phyloP scores from a whole-genome alignment of 2,329 filamentous ascomycete genomes.

The Diplodia scrobiculata region DNA sequence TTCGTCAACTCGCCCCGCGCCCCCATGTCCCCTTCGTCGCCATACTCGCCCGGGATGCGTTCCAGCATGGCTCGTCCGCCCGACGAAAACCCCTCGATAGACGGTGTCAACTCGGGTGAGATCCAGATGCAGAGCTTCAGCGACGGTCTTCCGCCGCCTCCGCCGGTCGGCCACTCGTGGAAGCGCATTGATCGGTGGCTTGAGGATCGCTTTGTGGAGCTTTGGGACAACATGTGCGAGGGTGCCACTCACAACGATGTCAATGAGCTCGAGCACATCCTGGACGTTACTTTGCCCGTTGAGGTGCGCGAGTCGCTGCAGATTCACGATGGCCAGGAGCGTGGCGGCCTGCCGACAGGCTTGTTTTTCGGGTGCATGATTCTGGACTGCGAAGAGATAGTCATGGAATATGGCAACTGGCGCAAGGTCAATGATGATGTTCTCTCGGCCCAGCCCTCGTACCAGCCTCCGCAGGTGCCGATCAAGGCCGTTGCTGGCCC shows the following conservation, averaged over 20 bases:
- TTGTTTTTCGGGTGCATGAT: constrained; percentile 94
- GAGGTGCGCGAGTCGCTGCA: constrained; percentile 91
- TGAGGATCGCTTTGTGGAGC: constrained; percentile 91
- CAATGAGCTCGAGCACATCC: constrained; percentile 92
- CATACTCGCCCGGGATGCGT: constrained; percentile 88
- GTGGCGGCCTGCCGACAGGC: constrained; percentile 85
- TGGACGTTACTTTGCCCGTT: constrained; percentile 90
- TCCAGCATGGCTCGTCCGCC: constrained; percentile 71
- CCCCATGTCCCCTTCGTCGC: constrained; percentile 63
- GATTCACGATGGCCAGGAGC: constrained; percentile 95
- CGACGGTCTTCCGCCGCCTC: constrained; percentile 85
- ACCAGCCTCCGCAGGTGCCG: constrained; percentile 64
- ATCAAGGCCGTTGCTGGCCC: constrained; percentile 70
- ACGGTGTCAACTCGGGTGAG: constrained; percentile 73
- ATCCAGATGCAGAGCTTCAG: constrained; percentile 97
- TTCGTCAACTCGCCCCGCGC: constrained; percentile 61
- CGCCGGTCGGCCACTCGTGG: constrained; percentile 88
- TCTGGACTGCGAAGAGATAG: constrained; percentile 95
- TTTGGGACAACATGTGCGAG: constrained; percentile 90
- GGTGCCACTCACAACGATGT: constrained; percentile 91
- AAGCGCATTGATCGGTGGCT: constrained; percentile 90
- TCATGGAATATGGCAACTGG: constrained; percentile 98
- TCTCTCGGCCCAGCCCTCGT: constrained; percentile 60
- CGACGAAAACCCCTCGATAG: constrained; percentile 61
- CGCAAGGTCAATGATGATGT: constrained; percentile 89